Base-by-base conservation (phyloP, 2,329 filamentous ascomycete species). In the Neurospora sp. region DNA sequence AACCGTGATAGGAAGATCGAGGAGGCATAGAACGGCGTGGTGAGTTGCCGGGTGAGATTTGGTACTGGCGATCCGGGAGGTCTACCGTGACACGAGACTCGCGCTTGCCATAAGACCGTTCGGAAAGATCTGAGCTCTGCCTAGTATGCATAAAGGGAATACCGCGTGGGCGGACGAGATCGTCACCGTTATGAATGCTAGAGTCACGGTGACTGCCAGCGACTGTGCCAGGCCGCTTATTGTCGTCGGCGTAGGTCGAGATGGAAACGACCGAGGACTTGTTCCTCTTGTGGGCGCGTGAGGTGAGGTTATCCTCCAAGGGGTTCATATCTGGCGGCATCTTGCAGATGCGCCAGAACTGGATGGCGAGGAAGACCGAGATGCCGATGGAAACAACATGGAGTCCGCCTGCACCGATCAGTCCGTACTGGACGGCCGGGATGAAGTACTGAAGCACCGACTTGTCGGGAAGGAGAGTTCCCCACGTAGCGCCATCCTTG, bases 241-340 rank as follows among this genome's bases (percentile, higher is more conserved):
- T 87, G 10, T 83, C 82, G 2, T 84, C 82, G 17, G 76, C 76
- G 69, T 79, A 74, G 10, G 81, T 85, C 73, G 80, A 81, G 6
- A 78, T 77, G 2, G 83, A 87, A 4, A 82, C 80, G 37, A 87
- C 76, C 1, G 86, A 88, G 1, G 85, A 86, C 79, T 87, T 88
- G 79, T 92, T 94, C 77, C 91, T 88, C 83, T 93, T 94, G 81
- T 96, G 93, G 70, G 80, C 82, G 33, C 90, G 87, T 11, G 92
- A 89, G 1, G 93, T 97, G 70, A 97, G 82, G 76, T 95, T 90
- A 74, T 92, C 88, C 78, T 97, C 94, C 15, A 98, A 84, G 1
- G 95, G 95, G 78, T 98, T 98, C 91, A 97, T 93, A 77, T 98
- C 95, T 0, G 95, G 94, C 6, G 95, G 95, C 78, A 97, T 86